Percentiles rank a stretch among this genome's conserved stretches.
Evolutionary conservation across 2,329 filamentous ascomycete genomes (phyloP).

Genomic region (Thyridium curvatum): DNA sequence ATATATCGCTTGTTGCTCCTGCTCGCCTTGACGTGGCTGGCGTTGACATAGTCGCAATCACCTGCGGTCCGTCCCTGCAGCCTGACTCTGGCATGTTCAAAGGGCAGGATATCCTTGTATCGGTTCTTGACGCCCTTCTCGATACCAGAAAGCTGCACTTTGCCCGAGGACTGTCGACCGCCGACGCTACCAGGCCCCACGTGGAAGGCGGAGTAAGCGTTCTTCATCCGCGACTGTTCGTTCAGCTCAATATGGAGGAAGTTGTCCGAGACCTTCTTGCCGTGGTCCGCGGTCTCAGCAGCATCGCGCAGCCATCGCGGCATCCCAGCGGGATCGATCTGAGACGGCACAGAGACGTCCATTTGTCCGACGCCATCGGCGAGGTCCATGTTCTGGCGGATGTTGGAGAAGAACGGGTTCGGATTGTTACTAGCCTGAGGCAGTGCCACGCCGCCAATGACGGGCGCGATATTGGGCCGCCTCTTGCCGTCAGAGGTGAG

Average conservation of each 20-base stretch:
- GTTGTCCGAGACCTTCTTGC: slow-evolving; percentile 73
- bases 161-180: slow-evolving; percentile 6
- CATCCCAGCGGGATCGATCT: slow-evolving; percentile 45
- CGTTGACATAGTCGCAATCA: slow-evolving; percentile 91
- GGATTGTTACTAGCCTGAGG: slow-evolving; percentile 61
- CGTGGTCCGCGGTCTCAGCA: slow-evolving; percentile 60
- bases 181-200: slow-evolving; percentile 8
- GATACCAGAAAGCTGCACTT: slow-evolving; percentile 78
- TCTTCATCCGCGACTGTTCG: slow-evolving; percentile 89
- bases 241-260: slow-evolving; percentile 79
- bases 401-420: slow-evolving; percentile 93
- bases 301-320: slow-evolving; percentile 74
- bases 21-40: slow-evolving; percentile 74
- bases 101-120: slow-evolving; percentile 97
- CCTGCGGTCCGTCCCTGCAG: slow-evolving; percentile 61
- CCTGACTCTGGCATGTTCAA: slow-evolving; percentile 85
- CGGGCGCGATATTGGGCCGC: slow-evolving; percentile 52
- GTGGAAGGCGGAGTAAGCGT: slow-evolving; percentile 54
- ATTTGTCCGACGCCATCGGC: slow-evolving; percentile 87
- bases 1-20: slow-evolving; percentile 91
- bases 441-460: slow-evolving; percentile 85
- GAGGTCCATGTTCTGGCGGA: slow-evolving; percentile 93
- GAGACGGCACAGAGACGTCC: slow-evolving; percentile 42
- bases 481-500: slow-evolving; percentile 41
- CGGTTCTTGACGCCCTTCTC: slow-evolving; percentile 94